A percentile compares a stretch with the other conserved stretches of the same genome.
These are phyloP conservation scores for Alternaria gansuensis DNA, from an alignment of 2,329 filamentous ascomycete species.

Conservation along the genomic window DNA sequence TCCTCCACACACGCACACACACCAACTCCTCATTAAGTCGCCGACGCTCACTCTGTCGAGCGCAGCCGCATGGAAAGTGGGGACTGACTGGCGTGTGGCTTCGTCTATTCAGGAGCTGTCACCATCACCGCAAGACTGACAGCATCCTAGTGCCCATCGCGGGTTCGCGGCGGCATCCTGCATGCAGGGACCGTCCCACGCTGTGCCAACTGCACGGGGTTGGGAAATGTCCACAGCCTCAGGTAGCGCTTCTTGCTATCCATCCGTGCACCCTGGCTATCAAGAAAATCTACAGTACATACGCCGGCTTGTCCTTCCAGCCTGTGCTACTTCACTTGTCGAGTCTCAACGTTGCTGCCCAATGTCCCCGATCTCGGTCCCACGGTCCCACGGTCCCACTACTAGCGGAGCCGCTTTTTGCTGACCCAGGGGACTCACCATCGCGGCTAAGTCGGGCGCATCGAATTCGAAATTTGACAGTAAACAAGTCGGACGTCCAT, in stretches of 20 bases:
- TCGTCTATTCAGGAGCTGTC: constrained; percentile 19
- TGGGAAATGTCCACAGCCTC: background rate
- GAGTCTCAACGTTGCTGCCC: background rate
- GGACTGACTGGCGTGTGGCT: constrained; percentile 10
- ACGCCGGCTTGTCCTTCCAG: constrained; percentile 3
- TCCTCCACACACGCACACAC: background rate
- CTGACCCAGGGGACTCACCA: background rate
- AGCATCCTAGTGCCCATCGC: constrained; percentile 13
- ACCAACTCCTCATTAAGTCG: background rate
- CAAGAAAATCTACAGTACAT: constrained; percentile 9
- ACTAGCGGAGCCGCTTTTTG: constrained; percentile 4
- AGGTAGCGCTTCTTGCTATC: constrained; percentile 2
- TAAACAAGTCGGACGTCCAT: background rate
- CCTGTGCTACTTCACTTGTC: background rate
- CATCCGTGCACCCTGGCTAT: constrained; percentile 6
- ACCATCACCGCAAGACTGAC: constrained; percentile 11
- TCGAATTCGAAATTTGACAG: no score
- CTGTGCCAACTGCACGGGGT: constrained; percentile 3
- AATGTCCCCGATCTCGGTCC: background rate
- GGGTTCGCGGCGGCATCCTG: constrained; percentile 17
- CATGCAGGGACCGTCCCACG: constrained; percentile 20
- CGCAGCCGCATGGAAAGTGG: constrained; percentile 6
- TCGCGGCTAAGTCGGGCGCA: background rate
- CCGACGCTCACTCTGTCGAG: background rate
- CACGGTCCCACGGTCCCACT: background rate